Evolutionary conservation across 176 grass and related monocot genomes (phyloP).

Genomic region (Avena insularis): DNA sequence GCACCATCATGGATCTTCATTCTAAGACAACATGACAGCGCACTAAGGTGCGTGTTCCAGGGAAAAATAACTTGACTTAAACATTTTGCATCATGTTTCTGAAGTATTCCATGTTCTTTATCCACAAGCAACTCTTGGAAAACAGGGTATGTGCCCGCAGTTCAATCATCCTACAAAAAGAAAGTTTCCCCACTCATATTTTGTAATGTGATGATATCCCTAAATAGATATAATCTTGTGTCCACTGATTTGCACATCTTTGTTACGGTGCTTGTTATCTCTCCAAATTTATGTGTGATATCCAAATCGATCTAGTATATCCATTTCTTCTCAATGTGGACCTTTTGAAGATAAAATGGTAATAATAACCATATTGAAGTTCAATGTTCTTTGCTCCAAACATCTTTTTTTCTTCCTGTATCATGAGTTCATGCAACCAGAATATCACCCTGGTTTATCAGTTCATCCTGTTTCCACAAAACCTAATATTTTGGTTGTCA

Average conservation of each 20-base stretch:
- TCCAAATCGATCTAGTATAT: slow-evolving; percentile 21
- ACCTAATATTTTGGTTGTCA: not conserved
- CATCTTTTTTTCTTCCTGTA: not conserved
- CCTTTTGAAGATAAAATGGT: slow-evolving; percentile 9
- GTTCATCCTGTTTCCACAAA: slow-evolving; percentile 19
- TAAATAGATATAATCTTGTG: slow-evolving; percentile 5
- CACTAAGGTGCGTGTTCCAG: not conserved
- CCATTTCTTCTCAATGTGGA: not conserved
- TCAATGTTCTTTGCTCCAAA: slow-evolving; percentile 19
- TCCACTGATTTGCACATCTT: not conserved
- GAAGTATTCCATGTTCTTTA: not conserved
- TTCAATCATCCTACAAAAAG: slow-evolving; percentile 23
- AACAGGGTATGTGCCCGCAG: slow-evolving; percentile 2
- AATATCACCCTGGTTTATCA: not conserved
- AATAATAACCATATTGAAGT: not conserved
- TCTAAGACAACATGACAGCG: not conserved
- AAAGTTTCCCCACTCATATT: not conserved
- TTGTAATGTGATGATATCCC: slow-evolving; percentile 10
- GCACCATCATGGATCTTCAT: not conserved
- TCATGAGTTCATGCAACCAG: not conserved
- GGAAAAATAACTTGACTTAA: not conserved
- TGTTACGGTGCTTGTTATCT: not conserved
- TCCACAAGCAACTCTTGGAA: slow-evolving; percentile 5
- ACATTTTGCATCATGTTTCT: slow-evolving; percentile 12
- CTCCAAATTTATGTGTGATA: slow-evolving; percentile 16